Conservation (phyloP, 306 rosid genomes). For the Canavalia gladiata region DNA sequence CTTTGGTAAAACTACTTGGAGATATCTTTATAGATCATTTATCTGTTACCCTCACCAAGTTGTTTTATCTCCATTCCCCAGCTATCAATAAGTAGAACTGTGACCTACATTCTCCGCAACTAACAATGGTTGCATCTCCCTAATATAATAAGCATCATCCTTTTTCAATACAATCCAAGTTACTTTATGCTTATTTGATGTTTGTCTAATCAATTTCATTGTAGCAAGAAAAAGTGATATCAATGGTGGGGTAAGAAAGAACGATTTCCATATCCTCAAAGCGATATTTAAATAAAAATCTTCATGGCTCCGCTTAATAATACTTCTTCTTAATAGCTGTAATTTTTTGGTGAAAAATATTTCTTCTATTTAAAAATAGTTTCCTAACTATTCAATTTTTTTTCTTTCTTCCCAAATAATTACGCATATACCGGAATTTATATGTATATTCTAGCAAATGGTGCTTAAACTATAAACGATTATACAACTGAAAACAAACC, state of each 20-base stretch:
- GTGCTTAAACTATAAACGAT: background rate
- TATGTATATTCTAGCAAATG: constrained; percentile 1
- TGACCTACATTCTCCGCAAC: constrained; percentile 42
- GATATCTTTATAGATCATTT: constrained; percentile 39
- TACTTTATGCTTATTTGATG: constrained; percentile 50
- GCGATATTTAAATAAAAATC: constrained; percentile 56
- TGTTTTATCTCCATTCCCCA: constrained; percentile 40
- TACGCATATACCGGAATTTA: constrained; percentile 5
- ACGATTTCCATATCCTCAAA: constrained; percentile 64
- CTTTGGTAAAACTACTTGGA: constrained; percentile 36
- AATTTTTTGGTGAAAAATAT: constrained; percentile 1
- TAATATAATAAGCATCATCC: constrained; percentile 17
- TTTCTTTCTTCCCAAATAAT: background rate
- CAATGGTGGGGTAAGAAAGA: constrained; percentile 57
- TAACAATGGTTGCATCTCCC: constrained; percentile 41
- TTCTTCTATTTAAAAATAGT: background rate
- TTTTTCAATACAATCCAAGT: constrained; percentile 38
- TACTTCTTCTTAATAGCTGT: constrained; percentile 21
- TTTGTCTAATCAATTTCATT: constrained; percentile 52
- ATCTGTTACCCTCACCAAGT: constrained; percentile 48
- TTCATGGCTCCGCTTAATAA: constrained; percentile 40
- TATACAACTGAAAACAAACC: background rate
- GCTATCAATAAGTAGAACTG: constrained; percentile 33
- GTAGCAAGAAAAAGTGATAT: constrained; percentile 47
- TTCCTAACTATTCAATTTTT: background rate